A percentile compares a stretch with the other conserved stretches of the same genome.
Conservation (phyloP, 1,139 yeast species). For the Candida dubliniensis region DNA sequence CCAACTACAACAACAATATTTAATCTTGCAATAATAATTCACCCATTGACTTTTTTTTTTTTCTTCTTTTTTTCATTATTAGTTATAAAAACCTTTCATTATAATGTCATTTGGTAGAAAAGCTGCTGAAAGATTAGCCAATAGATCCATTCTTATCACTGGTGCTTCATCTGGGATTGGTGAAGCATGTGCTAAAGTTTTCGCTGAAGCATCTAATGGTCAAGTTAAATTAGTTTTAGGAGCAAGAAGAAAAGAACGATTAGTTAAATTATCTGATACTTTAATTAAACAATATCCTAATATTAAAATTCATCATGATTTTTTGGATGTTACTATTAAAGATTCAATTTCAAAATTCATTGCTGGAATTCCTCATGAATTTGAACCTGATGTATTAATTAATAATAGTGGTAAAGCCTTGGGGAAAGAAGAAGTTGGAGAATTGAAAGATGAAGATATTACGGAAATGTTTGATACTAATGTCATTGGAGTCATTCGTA, state of each 20-base stretch:
- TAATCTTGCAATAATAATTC: too few relatives aligned
- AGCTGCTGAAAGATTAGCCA: constrained; percentile 47
- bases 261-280: constrained; percentile 46
- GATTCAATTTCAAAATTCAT: constrained; percentile 55
- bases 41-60: not conserved
- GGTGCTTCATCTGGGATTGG: constrained; percentile 58
- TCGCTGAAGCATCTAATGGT: constrained; percentile 70
- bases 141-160: constrained; percentile 36
- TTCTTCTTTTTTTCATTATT: not conserved
- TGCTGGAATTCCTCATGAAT: constrained; percentile 49
- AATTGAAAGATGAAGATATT: constrained; percentile 52
- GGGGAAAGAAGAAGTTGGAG: constrained; percentile 67
- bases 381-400: constrained; percentile 64
- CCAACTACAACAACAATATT: too few relatives aligned
- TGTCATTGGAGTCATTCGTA: constrained; percentile 66
- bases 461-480: constrained; percentile 70
- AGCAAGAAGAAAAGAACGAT: constrained; percentile 65
- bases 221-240: constrained; percentile 61
- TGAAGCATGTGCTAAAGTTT: constrained; percentile 71
- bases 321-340: constrained; percentile 61
- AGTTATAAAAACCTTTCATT: not conserved
- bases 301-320: constrained; percentile 47
- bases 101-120: constrained; percentile 43
- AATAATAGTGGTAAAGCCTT: constrained; percentile 85
- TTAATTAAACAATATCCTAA: constrained; percentile 47